Percentiles rank a stretch among this genome's conserved stretches.
Conservation (phyloP, 1,284 basidiomycete species). For the Neotropicomus parvogracilis region DNA sequence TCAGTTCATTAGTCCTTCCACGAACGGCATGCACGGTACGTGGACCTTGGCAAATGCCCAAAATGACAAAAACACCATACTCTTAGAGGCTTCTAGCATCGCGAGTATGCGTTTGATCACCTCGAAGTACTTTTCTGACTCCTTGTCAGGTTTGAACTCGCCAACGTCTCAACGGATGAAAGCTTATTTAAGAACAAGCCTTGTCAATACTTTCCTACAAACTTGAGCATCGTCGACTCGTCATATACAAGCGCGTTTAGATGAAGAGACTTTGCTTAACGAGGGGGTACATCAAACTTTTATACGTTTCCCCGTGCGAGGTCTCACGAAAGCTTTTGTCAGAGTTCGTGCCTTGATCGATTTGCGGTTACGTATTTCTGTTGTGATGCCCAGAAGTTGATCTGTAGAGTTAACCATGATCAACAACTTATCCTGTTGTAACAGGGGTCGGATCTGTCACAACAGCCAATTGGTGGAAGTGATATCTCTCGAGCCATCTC, state of each 20-base stretch:
- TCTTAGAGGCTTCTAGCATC: conserved; percentile 86
- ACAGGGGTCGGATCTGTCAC: too few relatives aligned
- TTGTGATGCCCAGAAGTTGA: neutral
- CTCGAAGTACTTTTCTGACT: conserved; percentile 81
- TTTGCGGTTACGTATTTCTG: neutral
- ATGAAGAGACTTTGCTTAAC: conserved; percentile 75
- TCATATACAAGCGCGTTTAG: conserved; percentile 73
- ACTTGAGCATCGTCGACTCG: conserved; percentile 74
- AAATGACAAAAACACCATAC: conserved; percentile 92
- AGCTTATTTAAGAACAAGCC: too few relatives aligned
- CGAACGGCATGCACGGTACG: conserved; percentile 89
- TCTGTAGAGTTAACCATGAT: too few relatives aligned
- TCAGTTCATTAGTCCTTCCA: conserved; percentile 87
- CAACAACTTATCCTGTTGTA: too few relatives aligned
- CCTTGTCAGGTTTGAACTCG: conserved; percentile 73
- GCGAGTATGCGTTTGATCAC: conserved; percentile 84
- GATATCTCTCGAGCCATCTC: too few relatives aligned
- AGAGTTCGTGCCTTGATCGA: conserved; percentile 24
- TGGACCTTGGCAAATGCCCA: conserved; percentile 96
- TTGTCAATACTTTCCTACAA: too few relatives aligned
- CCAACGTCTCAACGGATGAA: too few relatives aligned
- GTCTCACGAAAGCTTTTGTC: conserved; percentile 6
- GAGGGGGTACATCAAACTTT: conserved; percentile 50
- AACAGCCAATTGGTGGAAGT: too few relatives aligned
- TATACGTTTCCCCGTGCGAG: neutral